Conservation (phyloP, 208 protist genomes). For the Crithidia brevicula region DNA sequence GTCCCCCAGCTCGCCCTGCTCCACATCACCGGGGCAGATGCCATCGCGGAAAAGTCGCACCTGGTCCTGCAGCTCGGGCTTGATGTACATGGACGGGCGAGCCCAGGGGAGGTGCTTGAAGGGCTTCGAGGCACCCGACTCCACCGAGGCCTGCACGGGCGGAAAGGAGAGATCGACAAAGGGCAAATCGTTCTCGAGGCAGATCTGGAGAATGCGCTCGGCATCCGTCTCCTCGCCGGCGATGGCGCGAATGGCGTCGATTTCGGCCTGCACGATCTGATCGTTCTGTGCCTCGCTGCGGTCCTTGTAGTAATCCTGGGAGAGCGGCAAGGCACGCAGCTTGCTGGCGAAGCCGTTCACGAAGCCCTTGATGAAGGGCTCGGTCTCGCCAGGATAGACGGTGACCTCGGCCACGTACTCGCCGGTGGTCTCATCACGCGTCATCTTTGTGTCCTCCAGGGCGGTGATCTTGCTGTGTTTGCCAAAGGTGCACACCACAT, state of each 20-base stretch:
- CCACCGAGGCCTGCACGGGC: constrained; percentile 63
- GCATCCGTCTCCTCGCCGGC: constrained; percentile 50
- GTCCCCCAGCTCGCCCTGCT: constrained; percentile 83
- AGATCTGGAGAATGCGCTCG: constrained; percentile 49
- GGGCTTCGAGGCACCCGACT: constrained; percentile 37
- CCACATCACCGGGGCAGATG: constrained; percentile 66
- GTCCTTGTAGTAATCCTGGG: constrained; percentile 62
- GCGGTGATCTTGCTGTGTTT: constrained; percentile 80
- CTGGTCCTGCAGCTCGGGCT: constrained; percentile 60
- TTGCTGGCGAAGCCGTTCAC: constrained; percentile 86
- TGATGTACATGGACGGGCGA: constrained; percentile 73
- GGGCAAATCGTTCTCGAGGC: constrained; percentile 56
- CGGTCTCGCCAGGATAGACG: constrained; percentile 82
- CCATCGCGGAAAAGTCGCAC: constrained; percentile 76
- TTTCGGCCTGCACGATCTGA: constrained; percentile 51
- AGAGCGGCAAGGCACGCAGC: constrained; percentile 70
- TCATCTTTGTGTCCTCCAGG: constrained; percentile 65
- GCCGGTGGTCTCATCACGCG: constrained; percentile 36
- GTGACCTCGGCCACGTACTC: constrained; percentile 62
- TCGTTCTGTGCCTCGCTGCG: constrained; percentile 43
- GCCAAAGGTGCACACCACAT: constrained; percentile 76
- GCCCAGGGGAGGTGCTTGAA: constrained; percentile 73
- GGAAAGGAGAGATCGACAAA: constrained; percentile 85
- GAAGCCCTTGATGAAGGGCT: constrained; percentile 80
- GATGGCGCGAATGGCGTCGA: constrained; percentile 56